Evolutionary conservation across 2,329 filamentous ascomycete species (phyloP).

Genomic region (Colletotrichum horii): DNA sequence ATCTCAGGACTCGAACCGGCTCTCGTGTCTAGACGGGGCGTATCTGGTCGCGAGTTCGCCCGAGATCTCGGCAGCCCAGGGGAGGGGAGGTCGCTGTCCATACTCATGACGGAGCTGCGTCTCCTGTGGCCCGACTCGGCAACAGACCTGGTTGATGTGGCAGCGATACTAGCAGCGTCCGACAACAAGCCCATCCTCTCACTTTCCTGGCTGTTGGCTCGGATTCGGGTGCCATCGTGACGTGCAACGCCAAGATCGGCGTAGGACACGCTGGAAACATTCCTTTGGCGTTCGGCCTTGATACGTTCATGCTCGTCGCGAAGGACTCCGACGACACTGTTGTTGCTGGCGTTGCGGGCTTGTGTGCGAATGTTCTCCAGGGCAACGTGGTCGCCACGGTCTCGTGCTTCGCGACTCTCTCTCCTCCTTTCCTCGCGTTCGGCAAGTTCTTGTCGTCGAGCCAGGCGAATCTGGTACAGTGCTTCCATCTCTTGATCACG

Average conservation of each 20-base stretch:
- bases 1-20: slow-evolving; percentile 59
- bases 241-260: slow-evolving; percentile 76
- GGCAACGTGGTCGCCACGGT: slow-evolving; percentile 70
- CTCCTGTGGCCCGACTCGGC: slow-evolving; percentile 46
- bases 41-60: slow-evolving; percentile 47
- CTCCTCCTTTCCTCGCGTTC: slow-evolving; percentile 80
- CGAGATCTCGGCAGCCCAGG: slow-evolving; percentile 42
- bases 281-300: slow-evolving; percentile 65
- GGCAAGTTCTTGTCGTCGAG: slow-evolving; percentile 75
- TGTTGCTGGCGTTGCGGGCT: slow-evolving; percentile 49
- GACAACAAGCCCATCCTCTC: slow-evolving; percentile 75
- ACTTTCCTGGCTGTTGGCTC: slow-evolving; percentile 76
- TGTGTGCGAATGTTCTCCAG: slow-evolving; percentile 70
- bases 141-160: slow-evolving; percentile 36
- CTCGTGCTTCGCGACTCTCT: slow-evolving; percentile 73
- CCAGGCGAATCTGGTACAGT: slow-evolving; percentile 85
- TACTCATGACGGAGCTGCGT: slow-evolving; percentile 60
- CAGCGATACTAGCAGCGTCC: slow-evolving; percentile 69
- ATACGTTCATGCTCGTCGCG: slow-evolving; percentile 60
- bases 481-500: slow-evolving; percentile 93
- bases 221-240: slow-evolving; percentile 77
- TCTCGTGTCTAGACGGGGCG: slow-evolving; percentile 41
- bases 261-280: slow-evolving; percentile 79
- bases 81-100: slow-evolving; percentile 51
- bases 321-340: slow-evolving; percentile 65